Evolutionary conservation across 441 rosid genomes (phyloP).

Genomic region (Metrosideros polymorpha): DNA sequence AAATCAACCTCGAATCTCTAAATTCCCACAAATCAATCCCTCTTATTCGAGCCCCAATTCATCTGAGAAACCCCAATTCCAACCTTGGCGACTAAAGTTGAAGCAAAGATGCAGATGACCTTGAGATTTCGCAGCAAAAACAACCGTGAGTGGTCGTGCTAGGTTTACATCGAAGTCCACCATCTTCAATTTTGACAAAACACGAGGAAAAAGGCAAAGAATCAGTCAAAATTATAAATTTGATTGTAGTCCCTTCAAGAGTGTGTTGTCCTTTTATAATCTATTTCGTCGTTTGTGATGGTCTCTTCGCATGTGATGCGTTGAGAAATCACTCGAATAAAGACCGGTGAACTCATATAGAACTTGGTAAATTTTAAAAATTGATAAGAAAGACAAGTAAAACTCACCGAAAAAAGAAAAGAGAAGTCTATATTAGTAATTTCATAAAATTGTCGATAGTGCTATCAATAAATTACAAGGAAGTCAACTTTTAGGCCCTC

Average conservation of each 20-base stretch:
- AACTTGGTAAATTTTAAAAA: not conserved
- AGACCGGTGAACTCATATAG: not conserved
- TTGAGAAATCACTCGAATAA: not conserved
- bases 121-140: not conserved
- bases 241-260: not conserved
- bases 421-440: too few species aligned
- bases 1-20: not conserved
- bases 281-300: not conserved
- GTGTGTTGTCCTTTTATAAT: not conserved
- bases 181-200: not conserved
- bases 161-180: not conserved
- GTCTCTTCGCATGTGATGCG: not conserved
- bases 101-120: not conserved
- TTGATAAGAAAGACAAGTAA: not conserved
- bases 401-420: too few species aligned
- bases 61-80: not conserved
- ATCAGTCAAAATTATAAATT: not conserved
- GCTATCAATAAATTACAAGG: not conserved
- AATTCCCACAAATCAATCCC: not conserved
- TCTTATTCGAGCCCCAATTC: not conserved
- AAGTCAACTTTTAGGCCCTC: not conserved
- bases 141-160: not conserved
- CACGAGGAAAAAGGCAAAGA: not conserved
- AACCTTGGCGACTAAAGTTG: not conserved
- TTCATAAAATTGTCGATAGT: not conserved